phyloP scores from a whole-genome alignment of 352 stramenopile species.

The Phytophthora hybrid region DNA sequence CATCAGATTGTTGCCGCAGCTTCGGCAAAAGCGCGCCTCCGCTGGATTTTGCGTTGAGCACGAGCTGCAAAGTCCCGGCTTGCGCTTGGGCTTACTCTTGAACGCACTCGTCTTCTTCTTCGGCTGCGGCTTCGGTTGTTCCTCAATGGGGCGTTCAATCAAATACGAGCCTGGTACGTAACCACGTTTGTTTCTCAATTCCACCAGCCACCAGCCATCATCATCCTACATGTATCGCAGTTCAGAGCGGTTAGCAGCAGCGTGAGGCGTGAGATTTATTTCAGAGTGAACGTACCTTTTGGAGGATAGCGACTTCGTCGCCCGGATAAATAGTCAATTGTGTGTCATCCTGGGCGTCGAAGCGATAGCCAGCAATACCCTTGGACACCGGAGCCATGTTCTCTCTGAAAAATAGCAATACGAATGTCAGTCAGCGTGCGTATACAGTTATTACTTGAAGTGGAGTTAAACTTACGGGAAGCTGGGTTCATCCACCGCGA shows the following conservation, averaged over 20 bases:
- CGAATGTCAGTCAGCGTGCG: neutral
- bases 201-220: constrained; percentile 87
- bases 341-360: constrained; percentile 81
- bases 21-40: constrained; percentile 82
- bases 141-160: constrained; percentile 70
- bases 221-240: constrained; percentile 52
- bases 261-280: neutral
- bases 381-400: constrained; percentile 57
- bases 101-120: constrained; percentile 44
- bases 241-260: neutral
- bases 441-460: neutral
- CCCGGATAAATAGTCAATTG: constrained; percentile 86
- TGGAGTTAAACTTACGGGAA: constrained; percentile 48
- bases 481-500: constrained; percentile 54
- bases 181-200: constrained; percentile 69
- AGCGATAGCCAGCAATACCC: constrained; percentile 79
- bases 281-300: constrained; percentile 55
- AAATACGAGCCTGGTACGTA: constrained; percentile 88
- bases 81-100: constrained; percentile 43
- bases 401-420: constrained; percentile 40
- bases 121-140: constrained; percentile 40
- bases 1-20: constrained; percentile 79
- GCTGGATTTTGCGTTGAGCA: constrained; percentile 81
- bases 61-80: constrained; percentile 69
- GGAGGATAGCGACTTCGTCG: constrained; percentile 79